Conservation (phyloP, 306 rosid genomes). For the Glycine latifolia region DNA sequence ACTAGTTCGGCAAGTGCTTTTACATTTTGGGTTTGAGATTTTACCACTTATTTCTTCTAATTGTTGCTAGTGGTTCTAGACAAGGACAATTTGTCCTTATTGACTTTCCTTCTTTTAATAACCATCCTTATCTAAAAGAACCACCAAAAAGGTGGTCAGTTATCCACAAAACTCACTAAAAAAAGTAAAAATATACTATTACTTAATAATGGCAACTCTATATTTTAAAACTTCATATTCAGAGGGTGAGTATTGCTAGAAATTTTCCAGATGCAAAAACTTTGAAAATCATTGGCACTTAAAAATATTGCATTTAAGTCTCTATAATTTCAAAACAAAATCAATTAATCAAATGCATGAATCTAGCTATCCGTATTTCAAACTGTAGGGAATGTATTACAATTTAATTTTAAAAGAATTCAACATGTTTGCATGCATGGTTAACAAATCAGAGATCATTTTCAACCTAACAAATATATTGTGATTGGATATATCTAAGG, state of each 20-base stretch:
- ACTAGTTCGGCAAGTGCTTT: background rate
- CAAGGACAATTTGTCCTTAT: background rate
- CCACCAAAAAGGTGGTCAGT: background rate
- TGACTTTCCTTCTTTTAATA: conserved; percentile 13
- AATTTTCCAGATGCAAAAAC: background rate
- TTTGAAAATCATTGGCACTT: background rate
- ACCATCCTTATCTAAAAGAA: conserved; percentile 35
- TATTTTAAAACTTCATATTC: background rate
- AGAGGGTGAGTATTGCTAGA: background rate
- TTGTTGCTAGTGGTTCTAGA: background rate
- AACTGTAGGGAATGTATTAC: background rate
- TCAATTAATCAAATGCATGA: background rate
- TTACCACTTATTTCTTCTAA: background rate
- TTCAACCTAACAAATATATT: too few relatives aligned
- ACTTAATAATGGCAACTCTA: background rate
- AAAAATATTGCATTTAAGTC: too few relatives aligned
- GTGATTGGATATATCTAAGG: too few relatives aligned
- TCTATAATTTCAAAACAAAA: too few relatives aligned
- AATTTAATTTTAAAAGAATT: too few relatives aligned
- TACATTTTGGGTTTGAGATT: background rate
- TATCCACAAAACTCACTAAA: background rate
- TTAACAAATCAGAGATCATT: too few relatives aligned
- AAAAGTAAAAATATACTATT: background rate
- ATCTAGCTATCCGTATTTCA: background rate
- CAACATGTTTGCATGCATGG: too few relatives aligned